Evolutionary conservation across 192 early-diverging fungal species (phyloP).

Genomic region (Backusella tuberculispora): DNA sequence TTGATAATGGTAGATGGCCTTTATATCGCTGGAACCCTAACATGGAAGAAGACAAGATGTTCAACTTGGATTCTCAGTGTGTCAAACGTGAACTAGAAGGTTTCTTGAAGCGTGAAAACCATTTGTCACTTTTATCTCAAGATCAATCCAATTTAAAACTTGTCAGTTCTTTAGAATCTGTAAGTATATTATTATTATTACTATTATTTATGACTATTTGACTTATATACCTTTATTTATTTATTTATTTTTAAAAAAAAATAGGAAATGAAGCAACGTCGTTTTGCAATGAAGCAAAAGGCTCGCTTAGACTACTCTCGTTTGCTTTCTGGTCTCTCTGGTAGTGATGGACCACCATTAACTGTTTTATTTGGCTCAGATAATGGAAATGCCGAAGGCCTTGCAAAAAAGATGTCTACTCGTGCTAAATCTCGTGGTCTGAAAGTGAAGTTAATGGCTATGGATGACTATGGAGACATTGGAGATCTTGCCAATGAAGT

Average conservation of each 20-base stretch:
- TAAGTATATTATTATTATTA: conserved; percentile 29
- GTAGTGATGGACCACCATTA: conserved; percentile 68
- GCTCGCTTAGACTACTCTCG: conserved; percentile 66
- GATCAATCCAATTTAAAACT: conserved; percentile 63
- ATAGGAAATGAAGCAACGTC: conserved; percentile 56
- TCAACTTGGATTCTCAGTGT: conserved; percentile 72
- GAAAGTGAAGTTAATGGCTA: conserved; percentile 69
- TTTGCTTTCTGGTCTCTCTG: conserved; percentile 65
- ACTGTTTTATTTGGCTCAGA: conserved; percentile 90
- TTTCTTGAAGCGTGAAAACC: conserved; percentile 84
- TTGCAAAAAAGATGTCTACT: conserved; percentile 78
- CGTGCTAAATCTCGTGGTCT: conserved; percentile 82
- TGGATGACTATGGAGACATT: conserved; percentile 75
- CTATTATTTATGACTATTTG: not conserved
- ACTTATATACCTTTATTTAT: not conserved
- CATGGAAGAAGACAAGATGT: conserved; percentile 58
- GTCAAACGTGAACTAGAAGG: conserved; percentile 74
- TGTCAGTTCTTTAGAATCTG: conserved; percentile 64
- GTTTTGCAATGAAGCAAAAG: conserved; percentile 59
- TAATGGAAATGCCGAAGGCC: conserved; percentile 80
- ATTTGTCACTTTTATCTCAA: conserved; percentile 69
- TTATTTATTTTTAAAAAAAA: not conserved
- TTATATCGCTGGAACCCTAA: conserved; percentile 91
- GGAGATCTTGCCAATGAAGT: conserved; percentile 79
- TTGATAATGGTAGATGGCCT: conserved; percentile 92